phyloP scores from a whole-genome alignment of 73 alveolate species.

The Blepharisma japonicum region DNA sequence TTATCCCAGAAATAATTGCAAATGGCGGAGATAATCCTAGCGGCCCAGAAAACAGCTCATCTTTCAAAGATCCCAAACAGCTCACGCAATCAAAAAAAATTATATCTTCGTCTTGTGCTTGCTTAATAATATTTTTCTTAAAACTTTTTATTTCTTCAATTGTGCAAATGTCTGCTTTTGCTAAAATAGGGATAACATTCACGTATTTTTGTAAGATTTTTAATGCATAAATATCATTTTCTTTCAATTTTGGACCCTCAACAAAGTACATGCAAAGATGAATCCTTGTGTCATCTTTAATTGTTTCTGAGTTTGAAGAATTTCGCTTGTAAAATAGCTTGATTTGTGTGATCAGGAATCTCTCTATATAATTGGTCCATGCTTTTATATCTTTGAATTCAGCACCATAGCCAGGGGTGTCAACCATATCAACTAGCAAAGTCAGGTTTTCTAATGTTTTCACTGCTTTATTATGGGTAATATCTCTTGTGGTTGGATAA shows the following conservation, averaged over 20 bases:
- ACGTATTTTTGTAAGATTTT: background rate
- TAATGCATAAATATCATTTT: slow-evolving; percentile 12
- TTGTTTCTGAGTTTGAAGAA: background rate
- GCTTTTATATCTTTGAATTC: background rate
- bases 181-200: slow-evolving; percentile 12
- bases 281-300: slow-evolving; percentile 1
- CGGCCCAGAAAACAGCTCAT: background rate
- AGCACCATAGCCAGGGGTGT: slow-evolving; percentile 35
- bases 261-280: slow-evolving; percentile 29
- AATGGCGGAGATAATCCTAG: slow-evolving; percentile 29
- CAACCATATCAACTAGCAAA: slow-evolving; percentile 6
- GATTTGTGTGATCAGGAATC: slow-evolving; percentile 4
- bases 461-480: background rate
- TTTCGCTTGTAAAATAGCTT: background rate
- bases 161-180: slow-evolving; percentile 23
- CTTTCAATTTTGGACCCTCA: slow-evolving; percentile 6
- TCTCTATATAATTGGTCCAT: background rate
- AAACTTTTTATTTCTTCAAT: background rate
- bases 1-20: slow-evolving; percentile 6
- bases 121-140: slow-evolving; percentile 4
- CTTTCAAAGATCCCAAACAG: background rate
- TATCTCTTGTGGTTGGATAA: slow-evolving; percentile 23
- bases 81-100: background rate
- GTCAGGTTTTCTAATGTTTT: background rate
- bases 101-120: background rate